Base-by-base conservation (phyloP, 225 moss, liverwort and hornwort genomes). In the Anthoceros angustus region DNA sequence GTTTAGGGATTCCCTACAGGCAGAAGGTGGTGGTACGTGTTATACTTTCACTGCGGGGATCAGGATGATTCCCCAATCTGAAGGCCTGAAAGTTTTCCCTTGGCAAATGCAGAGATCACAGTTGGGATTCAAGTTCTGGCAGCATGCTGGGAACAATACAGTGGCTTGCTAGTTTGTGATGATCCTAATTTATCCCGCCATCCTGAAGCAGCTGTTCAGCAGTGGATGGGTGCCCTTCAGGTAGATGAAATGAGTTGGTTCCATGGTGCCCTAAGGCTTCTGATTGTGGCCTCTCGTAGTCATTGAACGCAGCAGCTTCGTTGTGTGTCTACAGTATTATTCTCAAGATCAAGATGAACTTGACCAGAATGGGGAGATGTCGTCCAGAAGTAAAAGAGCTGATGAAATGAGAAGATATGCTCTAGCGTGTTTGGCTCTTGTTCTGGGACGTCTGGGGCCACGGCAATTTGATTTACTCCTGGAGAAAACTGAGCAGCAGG, bases 201-300 rank as follows among this genome's bases (percentile, higher is more conserved):
- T 64, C 87, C 84, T 71, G 72, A 87, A 64, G 76, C 92, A 55
- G 43, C 81, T 64, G 61, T 98, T 74, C 79, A 87, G 72, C 87
- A 89, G 73, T 89, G 92, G 91, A 80, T 86, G 62, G 87, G 87
- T 71, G 98, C 86, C 67, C 84, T 98, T 42, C 89, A 92, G 94
- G 94, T 89, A 79, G 39, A 63, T 42, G 16, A 26, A 25, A 25
- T 16, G 12, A 39, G 43, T 62, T 40, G 5, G 62, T 24, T 25
- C 21, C 49, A 12, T 62, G 42, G 15, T 63, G 9, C 11, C 2
- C 18, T 50, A 12, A 8, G 10, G 16, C 4, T 71, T 66, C 16
- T 42, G 1, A 20, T 2, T 9, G n/a, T 18, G 6, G 18, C 7
- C 12, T 64, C 7, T 64, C 24, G 1, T 39, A 8, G 50, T 55